Evolutionary conservation across 2,329 filamentous ascomycete species (phyloP).

Genomic region (Fusarium protoensiforme): DNA sequence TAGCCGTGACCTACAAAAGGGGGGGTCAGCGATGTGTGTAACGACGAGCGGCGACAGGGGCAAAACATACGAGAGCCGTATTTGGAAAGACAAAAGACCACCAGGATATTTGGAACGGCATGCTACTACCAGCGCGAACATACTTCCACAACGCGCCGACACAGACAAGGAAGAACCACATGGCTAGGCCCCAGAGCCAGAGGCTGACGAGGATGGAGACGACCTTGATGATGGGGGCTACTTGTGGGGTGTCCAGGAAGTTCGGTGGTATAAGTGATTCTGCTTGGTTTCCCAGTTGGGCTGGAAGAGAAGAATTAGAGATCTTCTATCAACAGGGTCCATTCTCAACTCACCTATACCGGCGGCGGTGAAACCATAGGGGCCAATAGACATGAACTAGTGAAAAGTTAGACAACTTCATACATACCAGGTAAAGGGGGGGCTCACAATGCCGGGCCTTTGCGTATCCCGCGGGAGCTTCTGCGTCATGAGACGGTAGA

Average conservation of each 20-base stretch:
- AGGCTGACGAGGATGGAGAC: slow-evolving; percentile 72
- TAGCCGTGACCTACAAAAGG: slow-evolving; percentile 68
- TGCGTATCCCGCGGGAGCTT: slow-evolving; percentile 82
- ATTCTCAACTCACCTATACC: slow-evolving; percentile 48
- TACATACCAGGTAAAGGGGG: too few species aligned
- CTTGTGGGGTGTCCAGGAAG: slow-evolving; percentile 56
- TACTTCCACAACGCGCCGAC: slow-evolving; percentile 81
- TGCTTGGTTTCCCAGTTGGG: slow-evolving; percentile 58
- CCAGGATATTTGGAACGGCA: slow-evolving; percentile 87
- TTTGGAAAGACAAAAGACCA: slow-evolving; percentile 87
- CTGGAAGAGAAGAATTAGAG: slow-evolving; percentile 36
- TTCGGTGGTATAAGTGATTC: slow-evolving; percentile 55
- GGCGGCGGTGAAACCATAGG: slow-evolving; percentile 69
- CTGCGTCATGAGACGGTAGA: slow-evolving; percentile 89
- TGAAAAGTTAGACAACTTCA: background rate
- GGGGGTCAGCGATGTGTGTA: background rate
- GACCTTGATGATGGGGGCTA: slow-evolving; percentile 58
- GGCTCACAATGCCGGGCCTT: slow-evolving; percentile 75
- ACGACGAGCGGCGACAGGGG: background rate
- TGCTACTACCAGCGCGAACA: slow-evolving; percentile 63
- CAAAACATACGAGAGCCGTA: slow-evolving; percentile 67
- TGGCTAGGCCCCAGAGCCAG: slow-evolving; percentile 85
- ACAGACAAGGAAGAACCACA: slow-evolving; percentile 87
- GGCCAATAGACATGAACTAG: slow-evolving; percentile 83
- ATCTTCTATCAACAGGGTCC: too few species aligned